phyloP scores from a whole-genome alignment of 1,139 yeast genomes.

The Saccharomyces hybrid region DNA sequence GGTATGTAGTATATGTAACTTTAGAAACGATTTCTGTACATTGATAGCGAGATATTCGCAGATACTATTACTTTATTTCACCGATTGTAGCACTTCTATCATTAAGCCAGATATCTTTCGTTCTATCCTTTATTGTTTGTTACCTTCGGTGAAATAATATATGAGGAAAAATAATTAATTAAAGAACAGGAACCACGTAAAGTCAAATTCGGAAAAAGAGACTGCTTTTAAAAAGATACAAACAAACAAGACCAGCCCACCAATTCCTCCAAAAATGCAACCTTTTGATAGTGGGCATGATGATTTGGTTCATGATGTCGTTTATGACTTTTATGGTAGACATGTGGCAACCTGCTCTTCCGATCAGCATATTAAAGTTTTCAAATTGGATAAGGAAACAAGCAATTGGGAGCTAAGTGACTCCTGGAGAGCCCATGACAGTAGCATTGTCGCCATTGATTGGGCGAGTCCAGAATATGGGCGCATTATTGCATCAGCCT shows the following conservation, averaged over 20 bases:
- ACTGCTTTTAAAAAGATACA: not conserved
- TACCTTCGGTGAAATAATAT: not conserved
- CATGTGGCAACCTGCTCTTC: constrained; percentile 88
- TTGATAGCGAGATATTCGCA: not conserved
- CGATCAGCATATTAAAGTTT: constrained; percentile 85
- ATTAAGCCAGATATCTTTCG: not conserved
- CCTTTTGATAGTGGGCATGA: constrained; percentile 87
- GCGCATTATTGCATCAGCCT: constrained; percentile 76
- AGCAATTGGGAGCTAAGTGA: constrained; percentile 72
- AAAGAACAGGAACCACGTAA: not conserved
- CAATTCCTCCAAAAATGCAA: constrained; percentile 1
- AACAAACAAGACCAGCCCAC: constrained; percentile 34
- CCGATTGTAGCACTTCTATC: not conserved
- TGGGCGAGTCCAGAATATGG: constrained; percentile 97
- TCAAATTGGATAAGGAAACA: constrained; percentile 53
- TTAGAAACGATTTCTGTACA: not conserved
- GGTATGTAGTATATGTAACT: not conserved
- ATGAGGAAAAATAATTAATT: not conserved
- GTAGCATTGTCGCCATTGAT: constrained; percentile 68
- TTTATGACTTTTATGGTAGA: constrained; percentile 83
- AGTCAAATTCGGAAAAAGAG: not conserved
- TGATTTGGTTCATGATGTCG: constrained; percentile 80
- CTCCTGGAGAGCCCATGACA: constrained; percentile 93
- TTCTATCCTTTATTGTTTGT: not conserved
- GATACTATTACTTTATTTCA: not conserved